Percentiles rank a stretch among this genome's conserved stretches.
Conservation (phyloP, 1,284 basidiomycete species). For the Tranzscheliella williamsii region DNA sequence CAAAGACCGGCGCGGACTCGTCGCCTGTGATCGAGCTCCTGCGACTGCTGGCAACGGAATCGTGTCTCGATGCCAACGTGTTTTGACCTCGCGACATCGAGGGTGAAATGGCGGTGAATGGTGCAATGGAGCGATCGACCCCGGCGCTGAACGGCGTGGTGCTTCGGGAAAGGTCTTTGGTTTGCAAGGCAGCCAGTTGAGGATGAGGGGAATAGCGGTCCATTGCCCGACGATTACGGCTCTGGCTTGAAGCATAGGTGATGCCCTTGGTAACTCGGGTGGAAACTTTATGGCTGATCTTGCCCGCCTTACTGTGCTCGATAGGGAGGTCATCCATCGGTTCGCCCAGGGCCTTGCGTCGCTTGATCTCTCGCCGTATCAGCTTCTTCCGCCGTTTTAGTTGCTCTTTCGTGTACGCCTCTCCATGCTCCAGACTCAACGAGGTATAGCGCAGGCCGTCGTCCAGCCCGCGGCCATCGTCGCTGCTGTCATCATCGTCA, state of each 20-base stretch:
- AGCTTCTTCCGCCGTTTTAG: slow-evolving; percentile 39
- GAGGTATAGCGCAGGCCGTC: slow-evolving; percentile 1
- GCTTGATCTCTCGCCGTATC: slow-evolving; percentile 32
- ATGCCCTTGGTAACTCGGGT: slow-evolving; percentile 42
- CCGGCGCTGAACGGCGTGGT: slow-evolving; percentile 6
- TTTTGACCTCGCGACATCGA: slow-evolving; percentile 22
- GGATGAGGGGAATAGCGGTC: slow-evolving; percentile 49
- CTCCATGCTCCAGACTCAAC: slow-evolving; percentile 42
- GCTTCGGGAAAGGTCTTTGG: slow-evolving; percentile 14
- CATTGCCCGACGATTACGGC: slow-evolving; percentile 52
- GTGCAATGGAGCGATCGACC: slow-evolving; percentile 3
- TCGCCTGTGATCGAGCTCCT: slow-evolving; percentile 24
- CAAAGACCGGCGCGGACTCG: not conserved
- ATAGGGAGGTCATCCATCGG: slow-evolving; percentile 19
- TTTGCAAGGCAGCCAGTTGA: slow-evolving; percentile 11
- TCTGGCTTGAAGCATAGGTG: slow-evolving; percentile 41
- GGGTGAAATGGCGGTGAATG: slow-evolving; percentile 17
- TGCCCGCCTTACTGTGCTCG: slow-evolving; percentile 11
- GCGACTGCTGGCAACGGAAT: slow-evolving; percentile 25
- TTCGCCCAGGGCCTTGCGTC: slow-evolving; percentile 35
- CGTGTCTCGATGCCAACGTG: slow-evolving; percentile 9
- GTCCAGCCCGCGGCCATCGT: not conserved
- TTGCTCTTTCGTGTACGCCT: slow-evolving; percentile 40
- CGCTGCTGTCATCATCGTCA: slow-evolving; percentile 6
- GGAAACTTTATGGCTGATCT: slow-evolving; percentile 29